Base-by-base conservation (phyloP, 2,329 filamentous ascomycete species). In the Ophiocordyceps camponoti-leonardi region DNA sequence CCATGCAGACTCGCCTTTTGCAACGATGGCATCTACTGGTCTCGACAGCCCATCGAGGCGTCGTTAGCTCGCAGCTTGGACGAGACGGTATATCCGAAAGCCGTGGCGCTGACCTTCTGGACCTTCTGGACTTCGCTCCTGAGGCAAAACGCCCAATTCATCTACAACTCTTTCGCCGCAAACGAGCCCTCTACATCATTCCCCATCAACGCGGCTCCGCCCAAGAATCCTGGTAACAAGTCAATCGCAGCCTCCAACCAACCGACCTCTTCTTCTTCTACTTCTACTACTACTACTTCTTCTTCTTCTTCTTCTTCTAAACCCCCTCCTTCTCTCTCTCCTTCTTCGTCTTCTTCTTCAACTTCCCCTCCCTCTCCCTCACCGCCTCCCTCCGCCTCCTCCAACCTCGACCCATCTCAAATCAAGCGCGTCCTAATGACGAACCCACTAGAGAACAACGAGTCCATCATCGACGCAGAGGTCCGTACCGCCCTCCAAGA, bases 61-160 rank as follows among this genome's bases (percentile, higher is more conserved):
- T 48, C 59, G 4, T 62, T 62, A 0, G 72, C 68, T 19, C 61
- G 65, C 46, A 61, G 64, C 45, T 56, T 73, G 13, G 59, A 66
- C 39, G 67, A 68, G n/a, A 63, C 66, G 2, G 58, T 79, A 4
- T 77, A 69, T 62, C 77, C 77, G 2, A 66, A 65, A 39, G 67
- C 72, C 2, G 54, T 77, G 2, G 64, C 69, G 6, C 48, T 68
- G 43, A 70, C 74, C 0, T 60, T 66, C 2, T 77, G 71, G 67
- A 68, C 65, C 1, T 75, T 78, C 50, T 54, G 67, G 10, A 68
- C 65, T 33, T 67, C 67, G 1, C 56, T 77, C 6, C 53, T 67
- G 20, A 64, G 62, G 43, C 65, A 72, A 45, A 67, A 73, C 16
- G 58, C 62, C 8, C 49, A 59, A 6, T 63, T 65, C 26, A 55